A percentile compares a stretch with the other conserved stretches of the same genome.
phyloP scores from a whole-genome alignment of 2,329 filamentous ascomycete species.

The Atkinsonella texensis region DNA sequence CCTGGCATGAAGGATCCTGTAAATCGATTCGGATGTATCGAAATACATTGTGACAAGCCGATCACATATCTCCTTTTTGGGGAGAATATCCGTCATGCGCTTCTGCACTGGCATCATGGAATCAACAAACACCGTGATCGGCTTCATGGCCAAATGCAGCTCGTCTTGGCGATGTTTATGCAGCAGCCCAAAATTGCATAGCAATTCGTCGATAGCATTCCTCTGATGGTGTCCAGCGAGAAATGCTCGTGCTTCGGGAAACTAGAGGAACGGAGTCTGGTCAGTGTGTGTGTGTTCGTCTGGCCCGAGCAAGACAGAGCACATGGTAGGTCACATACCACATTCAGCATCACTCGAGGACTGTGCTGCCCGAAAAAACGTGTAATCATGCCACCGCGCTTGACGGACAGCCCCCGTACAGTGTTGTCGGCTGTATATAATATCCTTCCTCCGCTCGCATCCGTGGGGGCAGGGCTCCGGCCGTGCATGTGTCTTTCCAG shows the following conservation, averaged over 20 bases:
- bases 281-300: neutral
- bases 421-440: slow-evolving; percentile 29
- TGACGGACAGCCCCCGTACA: slow-evolving; percentile 37
- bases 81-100: slow-evolving; percentile 45
- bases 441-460: slow-evolving; percentile 19
- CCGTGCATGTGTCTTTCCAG: slow-evolving; percentile 38
- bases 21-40: slow-evolving; percentile 38
- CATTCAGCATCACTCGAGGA: slow-evolving; percentile 39
- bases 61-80: slow-evolving; percentile 38
- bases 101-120: slow-evolving; percentile 46
- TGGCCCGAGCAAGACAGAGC: neutral
- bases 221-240: slow-evolving; percentile 3
- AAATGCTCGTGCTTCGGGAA: slow-evolving; percentile 8
- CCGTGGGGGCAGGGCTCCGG: slow-evolving; percentile 27
- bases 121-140: slow-evolving; percentile 44
- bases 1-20: slow-evolving; percentile 40
- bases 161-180: slow-evolving; percentile 36
- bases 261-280: neutral
- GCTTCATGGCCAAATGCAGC: slow-evolving; percentile 32
- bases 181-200: slow-evolving; percentile 33
- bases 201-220: slow-evolving; percentile 26
- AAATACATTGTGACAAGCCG: slow-evolving; percentile 37
- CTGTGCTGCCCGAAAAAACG: slow-evolving; percentile 42
- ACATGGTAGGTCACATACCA: slow-evolving; percentile 25
- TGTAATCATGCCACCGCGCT: slow-evolving; percentile 32